Evolutionary conservation across 148 eudicot genomes (phyloP), one percentile per base, ranked within the genome.

Genomic region (Rhododendron kiyosumense): DNA sequence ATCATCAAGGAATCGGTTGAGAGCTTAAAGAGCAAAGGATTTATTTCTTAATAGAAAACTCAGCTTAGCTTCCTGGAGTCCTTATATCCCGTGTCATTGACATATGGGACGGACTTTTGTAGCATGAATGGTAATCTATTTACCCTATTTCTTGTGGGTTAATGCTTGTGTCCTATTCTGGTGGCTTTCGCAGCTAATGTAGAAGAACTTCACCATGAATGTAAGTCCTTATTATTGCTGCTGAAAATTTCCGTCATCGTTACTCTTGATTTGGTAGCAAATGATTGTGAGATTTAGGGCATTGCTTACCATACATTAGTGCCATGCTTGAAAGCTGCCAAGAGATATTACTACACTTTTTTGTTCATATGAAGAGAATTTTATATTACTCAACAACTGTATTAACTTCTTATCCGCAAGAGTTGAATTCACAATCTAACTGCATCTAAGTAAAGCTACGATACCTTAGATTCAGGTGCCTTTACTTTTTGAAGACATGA

Each of bases 1-100:
- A 94, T 94, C 79, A 92, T 96, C 88, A 93, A 86, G 94, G 99
- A 96, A 7, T 83, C 95, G 12, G 93, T 95, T 17, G 95, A 96
- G 85, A 95, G 97, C 84, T 92, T 95, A 88, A 94, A 90, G 90
- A 89, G 88, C 91, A 92, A 92, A 85, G 99, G 98, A 69, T 94
- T 89, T 83, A 78, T 96, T 83, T 88, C 96, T 51, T 94, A 85
- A 91, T 24, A n/a, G 10, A 52, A n/a, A 9, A 41, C 18, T 24
- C 15, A 15, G 1, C 46, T 24, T 32, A 0, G 1, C 46, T 59
- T 26, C 18, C 18, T 7, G 14, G 32, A 61, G 78, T 12, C 54
- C 17, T 48, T 63, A 54, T 38, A n/a, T 48, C 63, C 75, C 3
- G 18, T 6, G 28, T 22, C 76, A 22, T 34, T 17, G 41, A 7